These are phyloP conservation scores for Pleurozium schreberi DNA, from an alignment of 225 moss, liverwort and hornwort species.

Conservation along the genomic window DNA sequence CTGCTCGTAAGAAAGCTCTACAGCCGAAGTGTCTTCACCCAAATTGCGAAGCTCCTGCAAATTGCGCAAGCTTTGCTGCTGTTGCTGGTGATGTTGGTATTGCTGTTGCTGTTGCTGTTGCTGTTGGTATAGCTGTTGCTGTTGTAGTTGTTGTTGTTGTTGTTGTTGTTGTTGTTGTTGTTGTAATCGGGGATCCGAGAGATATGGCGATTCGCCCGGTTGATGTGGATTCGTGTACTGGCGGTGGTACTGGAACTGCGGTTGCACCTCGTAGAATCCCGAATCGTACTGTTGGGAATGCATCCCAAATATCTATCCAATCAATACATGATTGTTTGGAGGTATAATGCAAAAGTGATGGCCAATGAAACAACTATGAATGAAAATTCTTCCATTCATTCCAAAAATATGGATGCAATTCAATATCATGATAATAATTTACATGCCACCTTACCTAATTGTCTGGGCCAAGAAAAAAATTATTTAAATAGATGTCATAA, in stretches of 20 bases:
- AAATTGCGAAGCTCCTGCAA: background rate
- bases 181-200: background rate
- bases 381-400: background rate
- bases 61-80: background rate
- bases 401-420: background rate
- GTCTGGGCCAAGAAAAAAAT: rapidly evolving
- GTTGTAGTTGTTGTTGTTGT: background rate
- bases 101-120: background rate
- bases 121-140: background rate
- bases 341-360: background rate
- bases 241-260: conserved; percentile 5
- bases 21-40: background rate
- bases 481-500: background rate
- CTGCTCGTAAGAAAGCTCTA: conserved; percentile 43
- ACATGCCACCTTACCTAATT: rapidly evolving
- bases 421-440: background rate
- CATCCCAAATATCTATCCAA: background rate
- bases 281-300: background rate
- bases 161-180: background rate
- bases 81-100: background rate
- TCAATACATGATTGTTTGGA: background rate
- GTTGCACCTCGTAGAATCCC: background rate
- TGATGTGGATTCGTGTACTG: background rate
- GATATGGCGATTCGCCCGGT: background rate
- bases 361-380: background rate